Conservation (phyloP, 1,284 basidiomycete species). For the Acaromyces ingoldii region DNA sequence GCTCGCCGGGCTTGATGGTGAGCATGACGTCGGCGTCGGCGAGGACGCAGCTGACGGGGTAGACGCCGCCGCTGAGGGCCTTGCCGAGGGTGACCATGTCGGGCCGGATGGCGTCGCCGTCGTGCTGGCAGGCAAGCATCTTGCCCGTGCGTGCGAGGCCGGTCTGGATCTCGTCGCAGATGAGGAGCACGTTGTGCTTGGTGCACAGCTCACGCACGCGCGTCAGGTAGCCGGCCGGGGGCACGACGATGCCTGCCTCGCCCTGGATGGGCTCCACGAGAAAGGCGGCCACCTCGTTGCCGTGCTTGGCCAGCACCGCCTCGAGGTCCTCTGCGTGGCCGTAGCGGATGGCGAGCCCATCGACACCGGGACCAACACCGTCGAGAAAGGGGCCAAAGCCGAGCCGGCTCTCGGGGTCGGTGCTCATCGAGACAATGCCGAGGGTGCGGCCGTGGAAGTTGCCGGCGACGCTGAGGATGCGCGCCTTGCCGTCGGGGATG, state of each 20-base stretch:
- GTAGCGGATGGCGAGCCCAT: conserved; percentile 43
- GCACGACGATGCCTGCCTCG: conserved; percentile 92
- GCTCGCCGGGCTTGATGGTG: conserved; percentile 91
- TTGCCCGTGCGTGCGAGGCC: conserved; percentile 49
- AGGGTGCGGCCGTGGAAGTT: conserved; percentile 96
- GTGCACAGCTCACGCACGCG: conserved; percentile 77
- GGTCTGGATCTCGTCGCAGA: conserved; percentile 97
- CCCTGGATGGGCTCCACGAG: conserved; percentile 97
- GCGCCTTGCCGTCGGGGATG: conserved; percentile 74
- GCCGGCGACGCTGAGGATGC: conserved; percentile 78
- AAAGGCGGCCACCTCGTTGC: conserved; percentile 82
- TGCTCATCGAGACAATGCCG: conserved; percentile 89
- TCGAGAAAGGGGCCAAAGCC: conserved; percentile 89
- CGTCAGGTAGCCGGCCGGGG: conserved; percentile 79
- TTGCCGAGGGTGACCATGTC: conserved; percentile 93
- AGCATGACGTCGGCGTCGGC: conserved; percentile 87
- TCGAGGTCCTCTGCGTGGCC: conserved; percentile 65
- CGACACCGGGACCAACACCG: conserved; percentile 67
- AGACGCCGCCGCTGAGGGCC: conserved; percentile 91
- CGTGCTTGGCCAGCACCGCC: conserved; percentile 73
- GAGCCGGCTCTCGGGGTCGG: conserved; percentile 79
- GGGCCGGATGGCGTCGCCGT: conserved; percentile 68
- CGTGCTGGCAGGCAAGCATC: conserved; percentile 67
- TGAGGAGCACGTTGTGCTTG: conserved; percentile 86
- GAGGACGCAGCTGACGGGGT: conserved; percentile 91